These are phyloP conservation scores for Diplotaxis tenuifolia DNA, from an alignment of 345 rosid genomes.

Conservation along the genomic window DNA sequence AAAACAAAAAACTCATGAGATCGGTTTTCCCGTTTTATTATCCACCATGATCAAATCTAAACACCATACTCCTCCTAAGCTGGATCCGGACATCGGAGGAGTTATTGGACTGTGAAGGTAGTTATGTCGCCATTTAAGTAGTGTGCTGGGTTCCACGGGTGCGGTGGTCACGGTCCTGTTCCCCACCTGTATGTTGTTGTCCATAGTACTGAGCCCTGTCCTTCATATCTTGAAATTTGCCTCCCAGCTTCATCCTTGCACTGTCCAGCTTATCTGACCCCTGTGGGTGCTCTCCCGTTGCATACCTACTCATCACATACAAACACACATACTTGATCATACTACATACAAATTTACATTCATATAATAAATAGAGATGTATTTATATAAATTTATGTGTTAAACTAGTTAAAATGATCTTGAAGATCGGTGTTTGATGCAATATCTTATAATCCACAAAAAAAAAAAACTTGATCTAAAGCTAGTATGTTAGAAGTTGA, in stretches of 20 bases:
- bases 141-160: conserved; percentile 30
- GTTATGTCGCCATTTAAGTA: neutral
- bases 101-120: conserved; percentile 11
- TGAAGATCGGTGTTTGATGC: neutral
- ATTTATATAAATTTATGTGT: neutral
- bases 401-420: neutral
- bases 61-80: conserved; percentile 27
- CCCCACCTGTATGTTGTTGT: conserved; percentile 42
- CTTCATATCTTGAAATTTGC: conserved; percentile 73
- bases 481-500: neutral
- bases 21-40: conserved; percentile 15
- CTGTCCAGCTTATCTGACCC: conserved; percentile 67
- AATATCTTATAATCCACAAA: neutral
- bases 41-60: conserved; percentile 27
- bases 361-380: neutral
- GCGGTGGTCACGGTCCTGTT: conserved; percentile 33
- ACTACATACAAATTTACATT: neutral
- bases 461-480: neutral
- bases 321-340: neutral
- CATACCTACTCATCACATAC: conserved; percentile 47
- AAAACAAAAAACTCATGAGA: neutral
- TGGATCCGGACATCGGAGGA: neutral
- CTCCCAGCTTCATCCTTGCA: conserved; percentile 61
- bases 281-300: conserved; percentile 64
- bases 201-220: conserved; percentile 73